These are phyloP conservation scores for Udeniomyces megalosporus DNA, from an alignment of 768 basidiomycete genomes.

Conservation along the genomic window DNA sequence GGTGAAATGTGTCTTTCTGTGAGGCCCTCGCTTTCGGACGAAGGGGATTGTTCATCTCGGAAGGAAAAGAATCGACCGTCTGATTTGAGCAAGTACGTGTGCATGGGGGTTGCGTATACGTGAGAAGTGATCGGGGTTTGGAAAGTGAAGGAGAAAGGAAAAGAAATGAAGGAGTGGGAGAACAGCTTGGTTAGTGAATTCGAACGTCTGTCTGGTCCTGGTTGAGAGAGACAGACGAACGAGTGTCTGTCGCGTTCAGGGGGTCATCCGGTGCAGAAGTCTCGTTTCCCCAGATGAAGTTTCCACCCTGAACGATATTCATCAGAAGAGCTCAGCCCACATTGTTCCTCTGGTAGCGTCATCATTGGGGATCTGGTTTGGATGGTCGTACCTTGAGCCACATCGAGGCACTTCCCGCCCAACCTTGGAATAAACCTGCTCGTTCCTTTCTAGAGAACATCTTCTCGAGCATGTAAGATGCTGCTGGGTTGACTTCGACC, in stretches of 20 bases:
- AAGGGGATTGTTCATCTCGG: slow-evolving; percentile 30
- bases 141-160: background rate
- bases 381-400: background rate
- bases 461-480: slow-evolving; percentile 35
- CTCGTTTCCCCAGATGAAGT: slow-evolving; percentile 63
- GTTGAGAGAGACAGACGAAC: background rate
- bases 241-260: slow-evolving; percentile 36
- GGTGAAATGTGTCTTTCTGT: slow-evolving; percentile 19
- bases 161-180: no score
- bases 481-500: slow-evolving; percentile 7
- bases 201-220: no score
- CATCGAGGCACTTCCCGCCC: no score
- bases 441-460: slow-evolving; percentile 86
- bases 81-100: background rate
- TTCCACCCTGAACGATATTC: slow-evolving; percentile 49
- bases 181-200: no score
- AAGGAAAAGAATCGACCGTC: slow-evolving; percentile 73
- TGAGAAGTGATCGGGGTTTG: background rate
- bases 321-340: no score
- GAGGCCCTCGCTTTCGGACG: slow-evolving; percentile 17
- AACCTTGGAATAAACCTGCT: slow-evolving; percentile 66
- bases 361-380: no score
- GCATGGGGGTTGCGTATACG: background rate
- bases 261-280: slow-evolving; percentile 67
- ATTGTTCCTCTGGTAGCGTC: no score